Evolutionary conservation across 805 yeast genomes (phyloP).

Genomic region (Saturnispora ahearnii): DNA sequence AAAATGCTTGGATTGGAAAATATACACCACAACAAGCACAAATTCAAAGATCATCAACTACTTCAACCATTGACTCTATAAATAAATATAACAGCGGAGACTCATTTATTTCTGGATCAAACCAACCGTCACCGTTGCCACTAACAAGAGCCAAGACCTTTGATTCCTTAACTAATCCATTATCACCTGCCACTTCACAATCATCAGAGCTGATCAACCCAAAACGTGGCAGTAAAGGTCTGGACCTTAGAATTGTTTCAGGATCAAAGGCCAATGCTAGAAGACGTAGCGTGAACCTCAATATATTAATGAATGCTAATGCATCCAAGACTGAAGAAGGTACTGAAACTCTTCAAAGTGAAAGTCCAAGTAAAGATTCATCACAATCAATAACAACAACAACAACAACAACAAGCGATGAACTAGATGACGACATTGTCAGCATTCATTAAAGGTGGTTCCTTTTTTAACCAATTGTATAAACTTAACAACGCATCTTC

Average conservation of each 20-base stretch:
- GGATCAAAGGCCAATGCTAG: neutral
- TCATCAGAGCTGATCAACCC: neutral
- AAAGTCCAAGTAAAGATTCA: neutral
- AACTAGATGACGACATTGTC: neutral
- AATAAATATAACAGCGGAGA: neutral
- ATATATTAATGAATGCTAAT: neutral
- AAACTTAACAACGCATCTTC: no score
- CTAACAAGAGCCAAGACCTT: neutral
- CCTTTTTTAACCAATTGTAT: neutral
- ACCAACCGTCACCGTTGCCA: neutral
- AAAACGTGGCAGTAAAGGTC: slow-evolving; percentile 1
- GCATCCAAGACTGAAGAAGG: neutral
- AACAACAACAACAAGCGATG: neutral
- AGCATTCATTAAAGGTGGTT: neutral
- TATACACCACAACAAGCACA: neutral
- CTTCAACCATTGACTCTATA: neutral
- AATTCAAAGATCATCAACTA: neutral
- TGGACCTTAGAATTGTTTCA: slow-evolving; percentile 5
- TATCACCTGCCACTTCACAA: neutral
- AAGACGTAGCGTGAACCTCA: slow-evolving; percentile 6
- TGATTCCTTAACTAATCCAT: neutral
- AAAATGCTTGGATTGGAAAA: slow-evolving; percentile 22
- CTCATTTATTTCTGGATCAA: slow-evolving; percentile 2
- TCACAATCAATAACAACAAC: neutral
- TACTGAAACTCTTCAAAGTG: neutral